These are phyloP conservation scores for Jimgerdemannia lactiflua DNA, from an alignment of 192 early-diverging fungal species.

Conservation along the genomic window DNA sequence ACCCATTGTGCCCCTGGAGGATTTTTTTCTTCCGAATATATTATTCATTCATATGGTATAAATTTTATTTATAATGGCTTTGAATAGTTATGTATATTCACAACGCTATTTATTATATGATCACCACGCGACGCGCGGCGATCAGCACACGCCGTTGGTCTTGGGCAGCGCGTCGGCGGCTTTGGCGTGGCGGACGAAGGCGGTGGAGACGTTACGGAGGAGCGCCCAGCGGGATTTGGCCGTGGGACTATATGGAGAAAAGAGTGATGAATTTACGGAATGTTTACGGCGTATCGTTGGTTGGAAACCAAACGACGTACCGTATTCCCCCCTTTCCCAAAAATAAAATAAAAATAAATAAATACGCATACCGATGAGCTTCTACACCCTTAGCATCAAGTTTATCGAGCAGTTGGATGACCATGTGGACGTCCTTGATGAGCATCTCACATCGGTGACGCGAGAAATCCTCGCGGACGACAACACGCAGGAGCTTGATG, in stretches of 20 bases:
- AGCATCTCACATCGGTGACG: slow-evolving; percentile 25
- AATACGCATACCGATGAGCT: slow-evolving; percentile 5
- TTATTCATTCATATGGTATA: too few relatives aligned
- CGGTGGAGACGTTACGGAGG: slow-evolving; percentile 1
- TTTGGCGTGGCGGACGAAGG: neutral
- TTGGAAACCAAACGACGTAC: too few relatives aligned
- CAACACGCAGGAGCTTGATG: slow-evolving; percentile 61
- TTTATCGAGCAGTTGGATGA: slow-evolving; percentile 11
- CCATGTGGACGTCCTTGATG: slow-evolving; percentile 18
- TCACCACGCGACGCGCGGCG: too few relatives aligned
- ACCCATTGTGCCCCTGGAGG: too few relatives aligned
- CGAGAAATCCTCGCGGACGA: slow-evolving; percentile 54
- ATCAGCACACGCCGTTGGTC: too few relatives aligned
- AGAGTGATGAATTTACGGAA: neutral
- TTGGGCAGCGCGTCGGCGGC: neutral
- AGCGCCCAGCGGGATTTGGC: slow-evolving; percentile 13
- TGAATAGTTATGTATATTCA: too few relatives aligned
- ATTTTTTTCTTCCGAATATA: too few relatives aligned
- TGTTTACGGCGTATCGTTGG: too few relatives aligned
- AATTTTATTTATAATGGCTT: too few relatives aligned
- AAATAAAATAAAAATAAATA: neutral
- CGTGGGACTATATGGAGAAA: neutral
- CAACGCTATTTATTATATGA: too few relatives aligned
- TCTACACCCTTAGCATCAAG: slow-evolving; percentile 13
- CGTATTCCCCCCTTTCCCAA: too few relatives aligned